Base-by-base conservation (phyloP, 1,284 basidiomycete genomes). In the Sutorius eximius region DNA sequence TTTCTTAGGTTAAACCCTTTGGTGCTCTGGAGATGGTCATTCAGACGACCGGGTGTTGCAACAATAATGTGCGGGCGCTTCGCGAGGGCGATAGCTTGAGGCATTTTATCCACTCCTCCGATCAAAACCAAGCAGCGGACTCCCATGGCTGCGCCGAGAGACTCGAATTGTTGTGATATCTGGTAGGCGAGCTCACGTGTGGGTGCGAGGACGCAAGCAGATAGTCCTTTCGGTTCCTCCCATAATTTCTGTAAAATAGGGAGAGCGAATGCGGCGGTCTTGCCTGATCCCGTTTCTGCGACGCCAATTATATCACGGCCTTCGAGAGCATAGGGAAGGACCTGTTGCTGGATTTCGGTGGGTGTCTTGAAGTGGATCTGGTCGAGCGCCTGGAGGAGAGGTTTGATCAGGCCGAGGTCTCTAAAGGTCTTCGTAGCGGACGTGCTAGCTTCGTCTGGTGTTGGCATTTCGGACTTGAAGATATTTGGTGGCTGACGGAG, bases 131-230 rank as follows among this genome's bases (percentile, higher is more conserved):
- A 87, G 65, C 91, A 91, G 45, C 97, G 82, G 9, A 95, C 95
- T 36, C 96, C 95, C 77, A 98, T 94, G n/a, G 88, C 82, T 45
- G 93, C 89, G 3, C 97, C 97, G 27, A 99, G 78, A 0, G 93
- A 86, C 64, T 96, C 91, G 62, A 99, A 94, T 69, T 98, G 95
- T 67, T 98, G 93, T 34, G 93, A 87, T 66, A 99, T 99, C 75
- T 99, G 97, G 71, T 93, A 97, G n/a, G 97, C 97, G 57, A 99
- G 79, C 75, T 99, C 97, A 69, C 95, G 86, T 29, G 96, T 99
- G 3, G 97, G 97, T 5, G 96, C 95, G 29, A 99, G 80, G 11
- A 99, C 87, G 65, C 94, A 93, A 7, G 95, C 93, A 70, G 95
- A 99, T 50, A 97, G 83, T 22, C 94, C 92, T 67, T 89, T 89